Conservation (phyloP, 2,329 filamentous ascomycete genomes). For the Thelonectria discophora region DNA sequence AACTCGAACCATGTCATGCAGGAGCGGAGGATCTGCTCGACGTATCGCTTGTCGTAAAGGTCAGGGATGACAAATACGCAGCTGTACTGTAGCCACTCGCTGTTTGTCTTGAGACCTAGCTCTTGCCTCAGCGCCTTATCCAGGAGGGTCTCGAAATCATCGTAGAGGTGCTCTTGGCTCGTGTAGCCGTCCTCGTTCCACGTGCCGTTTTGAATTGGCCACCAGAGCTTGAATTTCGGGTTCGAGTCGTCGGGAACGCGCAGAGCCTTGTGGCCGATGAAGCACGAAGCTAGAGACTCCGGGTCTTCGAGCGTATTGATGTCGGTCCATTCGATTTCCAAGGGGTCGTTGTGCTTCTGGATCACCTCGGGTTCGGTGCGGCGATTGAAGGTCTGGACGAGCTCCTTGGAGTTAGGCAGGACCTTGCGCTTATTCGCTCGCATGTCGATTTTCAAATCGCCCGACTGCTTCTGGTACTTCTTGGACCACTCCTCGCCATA, state of each 20-base stretch:
- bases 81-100: conserved; percentile 88
- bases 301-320: conserved; percentile 72
- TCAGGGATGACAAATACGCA: conserved; percentile 98
- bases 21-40: conserved; percentile 84
- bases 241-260: conserved; percentile 89
- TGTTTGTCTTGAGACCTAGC: conserved; percentile 78
- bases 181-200: conserved; percentile 91
- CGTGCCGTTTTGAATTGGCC: conserved; percentile 87
- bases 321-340: conserved; percentile 96
- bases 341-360: conserved; percentile 91
- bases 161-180: conserved; percentile 80
- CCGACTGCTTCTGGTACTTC: conserved; percentile 82
- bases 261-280: conserved; percentile 83
- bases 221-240: conserved; percentile 90
- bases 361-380: conserved; percentile 86
- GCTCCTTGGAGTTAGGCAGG: conserved; percentile 94
- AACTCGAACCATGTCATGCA: conserved; percentile 92
- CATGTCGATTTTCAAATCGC: conserved; percentile 90
- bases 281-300: conserved; percentile 67
- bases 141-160: conserved; percentile 87
- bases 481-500: conserved; percentile 85
- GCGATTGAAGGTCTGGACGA: conserved; percentile 94
- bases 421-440: conserved; percentile 93
- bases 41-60: conserved; percentile 93
- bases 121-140: conserved; percentile 89